These are phyloP conservation scores for Cinchona pubescens DNA, from an alignment of 257 asterid species.

Conservation along the genomic window DNA sequence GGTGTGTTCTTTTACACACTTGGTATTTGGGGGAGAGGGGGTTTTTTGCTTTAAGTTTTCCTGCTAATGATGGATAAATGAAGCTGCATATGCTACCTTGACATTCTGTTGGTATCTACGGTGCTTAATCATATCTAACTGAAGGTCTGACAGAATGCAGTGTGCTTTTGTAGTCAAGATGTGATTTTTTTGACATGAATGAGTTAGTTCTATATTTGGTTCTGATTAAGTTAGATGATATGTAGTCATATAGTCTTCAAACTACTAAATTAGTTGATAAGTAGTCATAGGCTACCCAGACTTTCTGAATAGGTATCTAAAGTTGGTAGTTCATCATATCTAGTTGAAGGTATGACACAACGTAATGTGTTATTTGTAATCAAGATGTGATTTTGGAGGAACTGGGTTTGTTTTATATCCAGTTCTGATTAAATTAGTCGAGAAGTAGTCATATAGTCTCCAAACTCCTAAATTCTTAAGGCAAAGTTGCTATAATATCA, in stretches of 20 bases:
- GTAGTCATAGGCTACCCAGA: neutral
- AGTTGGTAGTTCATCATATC: neutral
- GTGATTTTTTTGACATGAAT: no score
- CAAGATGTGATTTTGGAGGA: conserved; percentile 2
- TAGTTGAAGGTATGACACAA: neutral
- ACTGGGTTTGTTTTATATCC: neutral
- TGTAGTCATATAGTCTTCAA: no score
- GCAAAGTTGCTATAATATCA: neutral
- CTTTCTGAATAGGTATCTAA: neutral
- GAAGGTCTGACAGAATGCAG: no score
- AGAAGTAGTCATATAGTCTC: neutral
- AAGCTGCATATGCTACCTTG: no score
- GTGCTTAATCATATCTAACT: no score
- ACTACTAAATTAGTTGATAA: no score
- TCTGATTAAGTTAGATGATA: no score
- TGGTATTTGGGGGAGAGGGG: neutral
- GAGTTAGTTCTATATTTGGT: no score
- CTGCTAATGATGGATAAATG: neutral
- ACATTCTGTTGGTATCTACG: no score
- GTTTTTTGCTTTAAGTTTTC: neutral
- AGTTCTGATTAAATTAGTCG: neutral
- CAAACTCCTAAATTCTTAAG: neutral
- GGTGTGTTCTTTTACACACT: no score
- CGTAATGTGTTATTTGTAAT: neutral
- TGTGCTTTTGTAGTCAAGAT: no score